phyloP scores from a whole-genome alignment of 768 basidiomycete genomes.

The Epithele typhae region DNA sequence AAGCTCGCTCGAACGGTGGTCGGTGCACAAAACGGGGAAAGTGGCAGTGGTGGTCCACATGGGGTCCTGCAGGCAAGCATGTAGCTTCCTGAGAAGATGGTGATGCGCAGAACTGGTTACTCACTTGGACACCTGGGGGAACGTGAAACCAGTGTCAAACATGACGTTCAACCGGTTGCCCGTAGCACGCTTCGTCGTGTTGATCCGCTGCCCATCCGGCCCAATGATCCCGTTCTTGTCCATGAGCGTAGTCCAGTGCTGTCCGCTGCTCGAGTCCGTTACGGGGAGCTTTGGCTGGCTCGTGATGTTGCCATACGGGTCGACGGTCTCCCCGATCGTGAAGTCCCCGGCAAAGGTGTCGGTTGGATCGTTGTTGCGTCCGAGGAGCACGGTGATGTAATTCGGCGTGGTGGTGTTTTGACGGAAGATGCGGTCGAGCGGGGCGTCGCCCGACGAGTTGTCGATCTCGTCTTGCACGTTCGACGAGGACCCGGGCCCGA shows the following conservation, averaged over 20 bases:
- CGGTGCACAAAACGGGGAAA: no score
- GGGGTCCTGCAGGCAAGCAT: background rate
- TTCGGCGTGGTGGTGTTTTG: slow-evolving; percentile 29
- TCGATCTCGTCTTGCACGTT: slow-evolving; percentile 13
- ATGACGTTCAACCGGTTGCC: slow-evolving; percentile 25
- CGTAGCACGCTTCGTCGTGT: slow-evolving; percentile 33
- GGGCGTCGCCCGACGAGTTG: slow-evolving; percentile 20
- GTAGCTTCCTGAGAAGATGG: background rate
- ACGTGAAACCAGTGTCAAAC: slow-evolving; percentile 28
- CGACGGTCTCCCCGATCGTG: slow-evolving; percentile 26
- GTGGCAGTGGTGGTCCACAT: no score
- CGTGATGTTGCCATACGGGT: slow-evolving; percentile 25
- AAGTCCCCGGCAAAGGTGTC: slow-evolving; percentile 26
- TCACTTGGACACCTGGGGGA: slow-evolving; percentile 29
- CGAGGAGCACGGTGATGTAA: slow-evolving; percentile 28
- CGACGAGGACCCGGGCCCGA: slow-evolving; percentile 26
- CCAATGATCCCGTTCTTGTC: slow-evolving; percentile 30
- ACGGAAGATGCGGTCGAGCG: slow-evolving; percentile 31
- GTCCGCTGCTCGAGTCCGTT: slow-evolving; percentile 23
- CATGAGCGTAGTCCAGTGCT: slow-evolving; percentile 30
- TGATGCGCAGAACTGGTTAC: no score
- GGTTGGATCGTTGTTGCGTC: slow-evolving; percentile 25
- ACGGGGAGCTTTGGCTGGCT: slow-evolving; percentile 24
- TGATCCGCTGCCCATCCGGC: slow-evolving; percentile 29
- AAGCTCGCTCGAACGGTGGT: no score